Percentiles rank a stretch among this genome's conserved stretches.
Evolutionary conservation across 306 rosid genomes (phyloP).

Genomic region (Pachyrhizus erosus): DNA sequence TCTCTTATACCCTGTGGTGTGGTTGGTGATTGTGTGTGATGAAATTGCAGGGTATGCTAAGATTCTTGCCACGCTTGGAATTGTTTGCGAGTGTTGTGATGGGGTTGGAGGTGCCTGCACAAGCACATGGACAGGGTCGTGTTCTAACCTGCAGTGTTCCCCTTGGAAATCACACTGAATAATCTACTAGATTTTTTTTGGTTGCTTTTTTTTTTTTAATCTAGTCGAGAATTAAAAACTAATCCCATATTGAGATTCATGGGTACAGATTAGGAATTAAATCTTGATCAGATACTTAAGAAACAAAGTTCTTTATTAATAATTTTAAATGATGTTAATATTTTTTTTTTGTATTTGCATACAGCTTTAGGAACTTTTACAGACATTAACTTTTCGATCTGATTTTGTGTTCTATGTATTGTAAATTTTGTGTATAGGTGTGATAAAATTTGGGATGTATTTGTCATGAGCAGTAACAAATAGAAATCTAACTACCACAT

Average conservation of each 20-base stretch:
- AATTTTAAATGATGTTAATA: too few species aligned
- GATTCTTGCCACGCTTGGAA: constrained; percentile 48
- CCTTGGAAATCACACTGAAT: constrained; percentile 57
- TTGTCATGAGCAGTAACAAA: background rate
- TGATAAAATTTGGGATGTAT: constrained; percentile 5
- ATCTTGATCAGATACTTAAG: too few species aligned
- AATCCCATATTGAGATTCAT: too few species aligned
- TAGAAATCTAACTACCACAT: background rate
- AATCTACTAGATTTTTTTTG: background rate
- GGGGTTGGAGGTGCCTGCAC: constrained; percentile 55
- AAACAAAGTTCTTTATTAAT: too few species aligned
- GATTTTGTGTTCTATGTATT: background rate
- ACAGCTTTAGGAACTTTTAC: background rate
- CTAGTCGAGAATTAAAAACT: too few species aligned
- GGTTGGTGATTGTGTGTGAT: constrained; percentile 19
- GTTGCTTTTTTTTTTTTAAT: too few species aligned
- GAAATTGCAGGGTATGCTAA: constrained; percentile 37
- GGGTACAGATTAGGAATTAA: too few species aligned
- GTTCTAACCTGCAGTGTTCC: constrained; percentile 55
- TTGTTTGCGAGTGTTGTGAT: constrained; percentile 69
- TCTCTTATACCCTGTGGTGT: background rate
- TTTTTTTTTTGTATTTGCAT: background rate
- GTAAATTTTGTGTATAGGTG: constrained; percentile 14
- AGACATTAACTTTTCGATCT: background rate
- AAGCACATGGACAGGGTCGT: constrained; percentile 57